These are phyloP conservation scores for Xylaria bambusicola DNA, from an alignment of 495 filamentous ascomycete species.

Conservation along the genomic window DNA sequence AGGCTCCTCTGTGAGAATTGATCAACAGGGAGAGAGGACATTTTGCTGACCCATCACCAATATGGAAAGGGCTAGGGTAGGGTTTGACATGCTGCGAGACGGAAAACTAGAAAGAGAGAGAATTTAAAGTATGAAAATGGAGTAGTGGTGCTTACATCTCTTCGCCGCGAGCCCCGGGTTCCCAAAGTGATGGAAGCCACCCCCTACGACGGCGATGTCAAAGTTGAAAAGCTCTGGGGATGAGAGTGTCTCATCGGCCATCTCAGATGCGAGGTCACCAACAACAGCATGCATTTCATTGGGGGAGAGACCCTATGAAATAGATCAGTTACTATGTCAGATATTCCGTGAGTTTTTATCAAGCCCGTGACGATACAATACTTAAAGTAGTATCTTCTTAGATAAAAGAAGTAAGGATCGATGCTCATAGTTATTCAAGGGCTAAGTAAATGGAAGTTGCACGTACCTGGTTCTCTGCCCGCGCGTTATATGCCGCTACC, in stretches of 20 bases:
- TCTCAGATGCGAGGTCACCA: constrained; percentile 57
- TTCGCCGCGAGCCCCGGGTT: constrained; percentile 57
- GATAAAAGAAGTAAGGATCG: too few relatives aligned
- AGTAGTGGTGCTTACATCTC: constrained; percentile 30
- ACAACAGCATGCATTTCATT: constrained; percentile 58
- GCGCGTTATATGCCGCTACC: constrained; percentile 59
- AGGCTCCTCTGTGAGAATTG: too few relatives aligned
- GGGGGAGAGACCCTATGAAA: constrained; percentile 43
- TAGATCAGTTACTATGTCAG: background rate
- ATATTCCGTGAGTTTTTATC: too few relatives aligned
- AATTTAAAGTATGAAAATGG: background rate
- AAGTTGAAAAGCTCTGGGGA: constrained; percentile 58
- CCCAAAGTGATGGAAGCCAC: constrained; percentile 74
- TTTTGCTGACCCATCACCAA: too few relatives aligned
- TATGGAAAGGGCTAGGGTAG: too few relatives aligned
- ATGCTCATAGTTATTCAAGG: too few relatives aligned
- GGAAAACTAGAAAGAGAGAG: background rate
- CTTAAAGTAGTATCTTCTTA: too few relatives aligned
- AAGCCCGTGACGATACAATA: too few relatives aligned
- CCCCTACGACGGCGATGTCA: constrained; percentile 64
- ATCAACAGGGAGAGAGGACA: too few relatives aligned
- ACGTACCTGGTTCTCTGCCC: constrained; percentile 47
- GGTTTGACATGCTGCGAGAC: too few relatives aligned
- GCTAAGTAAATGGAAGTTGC: background rate
- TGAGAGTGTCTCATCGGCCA: constrained; percentile 39